A percentile compares a stretch with the other conserved stretches of the same genome.
Evolutionary conservation across 106 monocot species (phyloP).

Genomic region (Alisma plantagoaquatica): DNA sequence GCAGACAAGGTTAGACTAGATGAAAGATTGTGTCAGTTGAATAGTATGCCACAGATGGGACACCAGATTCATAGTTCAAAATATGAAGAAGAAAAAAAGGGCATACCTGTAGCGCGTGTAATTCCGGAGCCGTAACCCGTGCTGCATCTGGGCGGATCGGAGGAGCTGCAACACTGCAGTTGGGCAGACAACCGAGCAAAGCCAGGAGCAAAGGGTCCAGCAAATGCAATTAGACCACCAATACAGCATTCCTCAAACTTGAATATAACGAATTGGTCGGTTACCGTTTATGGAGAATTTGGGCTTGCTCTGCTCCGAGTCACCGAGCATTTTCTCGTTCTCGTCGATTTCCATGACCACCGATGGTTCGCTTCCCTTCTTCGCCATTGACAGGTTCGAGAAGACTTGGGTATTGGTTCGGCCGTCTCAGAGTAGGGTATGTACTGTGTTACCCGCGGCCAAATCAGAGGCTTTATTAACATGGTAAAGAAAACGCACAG

Average conservation of each 20-base stretch:
- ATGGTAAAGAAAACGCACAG: too few species aligned
- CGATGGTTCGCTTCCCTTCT: conserved; percentile 25
- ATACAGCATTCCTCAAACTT: not conserved
- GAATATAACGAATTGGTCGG: not conserved
- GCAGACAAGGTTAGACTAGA: not conserved
- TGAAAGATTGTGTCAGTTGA: not conserved
- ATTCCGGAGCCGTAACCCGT: conserved; percentile 80
- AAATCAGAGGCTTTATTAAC: too few species aligned
- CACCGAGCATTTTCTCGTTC: conserved; percentile 3
- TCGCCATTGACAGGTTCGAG: conserved; percentile 13
- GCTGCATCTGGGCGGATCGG: conserved; percentile 91
- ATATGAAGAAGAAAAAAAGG: not conserved
- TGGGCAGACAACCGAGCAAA: not conserved
- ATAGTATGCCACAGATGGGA: not conserved
- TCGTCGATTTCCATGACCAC: conserved; percentile 66
- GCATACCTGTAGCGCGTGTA: conserved; percentile 84
- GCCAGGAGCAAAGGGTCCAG: not conserved
- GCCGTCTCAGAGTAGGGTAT: too few species aligned
- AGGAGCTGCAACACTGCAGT: conserved; percentile 71
- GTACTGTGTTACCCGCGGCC: too few species aligned
- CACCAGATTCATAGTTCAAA: not conserved
- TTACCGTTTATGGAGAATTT: conserved; percentile 82
- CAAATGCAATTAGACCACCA: not conserved
- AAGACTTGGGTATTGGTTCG: too few species aligned
- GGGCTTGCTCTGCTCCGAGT: conserved; percentile 20